Evolutionary conservation across 2,329 filamentous ascomycete genomes (phyloP).

Genomic region (Aspergillus unguis): DNA sequence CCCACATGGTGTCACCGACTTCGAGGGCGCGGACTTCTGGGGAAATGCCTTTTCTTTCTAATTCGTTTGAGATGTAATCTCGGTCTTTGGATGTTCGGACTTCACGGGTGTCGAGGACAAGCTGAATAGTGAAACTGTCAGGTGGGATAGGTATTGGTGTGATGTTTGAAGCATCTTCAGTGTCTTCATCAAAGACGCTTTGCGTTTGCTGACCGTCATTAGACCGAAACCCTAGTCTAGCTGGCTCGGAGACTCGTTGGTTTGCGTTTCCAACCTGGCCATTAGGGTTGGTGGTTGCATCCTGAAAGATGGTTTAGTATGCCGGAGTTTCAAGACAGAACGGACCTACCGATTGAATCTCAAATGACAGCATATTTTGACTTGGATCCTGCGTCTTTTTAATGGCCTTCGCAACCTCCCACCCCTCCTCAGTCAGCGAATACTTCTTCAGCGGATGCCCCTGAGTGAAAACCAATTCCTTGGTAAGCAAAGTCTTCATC

Average conservation of each 20-base stretch:
- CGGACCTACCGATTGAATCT: slow-evolving; percentile 14
- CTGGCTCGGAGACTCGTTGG: background rate
- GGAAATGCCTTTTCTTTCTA: slow-evolving; percentile 62
- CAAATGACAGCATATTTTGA: slow-evolving; percentile 18
- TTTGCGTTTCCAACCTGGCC: background rate
- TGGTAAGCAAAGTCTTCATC: slow-evolving; percentile 70
- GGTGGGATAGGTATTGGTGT: slow-evolving; percentile 61
- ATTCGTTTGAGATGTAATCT: slow-evolving; percentile 71
- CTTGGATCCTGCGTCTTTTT: slow-evolving; percentile 43
- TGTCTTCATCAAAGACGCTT: background rate
- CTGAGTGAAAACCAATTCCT: slow-evolving; percentile 70
- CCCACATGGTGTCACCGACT: slow-evolving; percentile 74
- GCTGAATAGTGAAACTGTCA: slow-evolving; percentile 66
- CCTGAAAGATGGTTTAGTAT: background rate
- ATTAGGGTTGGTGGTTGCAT: background rate
- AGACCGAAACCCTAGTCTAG: background rate
- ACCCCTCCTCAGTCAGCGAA: slow-evolving; percentile 70
- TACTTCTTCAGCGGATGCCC: slow-evolving; percentile 67
- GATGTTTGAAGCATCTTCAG: slow-evolving; percentile 35
- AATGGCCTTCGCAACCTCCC: slow-evolving; percentile 68
- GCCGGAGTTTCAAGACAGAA: no score
- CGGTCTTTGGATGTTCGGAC: slow-evolving; percentile 68
- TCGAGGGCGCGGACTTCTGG: slow-evolving; percentile 67
- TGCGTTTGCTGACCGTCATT: slow-evolving; percentile 5
- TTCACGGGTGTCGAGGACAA: slow-evolving; percentile 73